Conservation (phyloP, 352 stramenopile species). For the Phytophthora europaea region DNA sequence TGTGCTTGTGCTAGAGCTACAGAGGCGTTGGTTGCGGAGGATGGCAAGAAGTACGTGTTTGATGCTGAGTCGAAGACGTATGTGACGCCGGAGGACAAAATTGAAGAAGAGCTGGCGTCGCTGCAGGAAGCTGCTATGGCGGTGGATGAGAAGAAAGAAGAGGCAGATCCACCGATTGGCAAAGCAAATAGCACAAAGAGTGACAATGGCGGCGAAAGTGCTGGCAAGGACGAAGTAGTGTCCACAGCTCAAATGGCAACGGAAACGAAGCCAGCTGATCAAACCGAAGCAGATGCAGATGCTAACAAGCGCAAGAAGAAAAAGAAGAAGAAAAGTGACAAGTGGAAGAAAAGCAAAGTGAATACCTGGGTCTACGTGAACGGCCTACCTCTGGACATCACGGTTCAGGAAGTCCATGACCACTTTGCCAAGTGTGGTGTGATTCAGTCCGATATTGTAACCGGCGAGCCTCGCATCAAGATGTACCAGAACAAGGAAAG, state of each 20-base stretch:
- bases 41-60: conserved; percentile 79
- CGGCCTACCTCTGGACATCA: conserved; percentile 94
- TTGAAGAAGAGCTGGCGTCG: conserved; percentile 73
- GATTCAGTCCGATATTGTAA: conserved; percentile 95
- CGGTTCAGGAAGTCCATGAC: conserved; percentile 92
- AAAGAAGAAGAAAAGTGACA: conserved; percentile 85
- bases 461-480: conserved; percentile 96
- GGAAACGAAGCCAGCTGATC: conserved; percentile 7
- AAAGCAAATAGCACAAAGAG: conserved; percentile 57
- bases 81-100: conserved; percentile 78
- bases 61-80: conserved; percentile 74
- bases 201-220: conserved; percentile 29
- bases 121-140: conserved; percentile 51
- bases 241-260: not conserved
- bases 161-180: conserved; percentile 10
- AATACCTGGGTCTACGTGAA: conserved; percentile 98
- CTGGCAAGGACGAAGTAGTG: not conserved
- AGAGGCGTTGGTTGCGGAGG: conserved; percentile 66
- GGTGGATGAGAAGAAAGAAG: conserved; percentile 7
- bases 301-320: conserved; percentile 79
- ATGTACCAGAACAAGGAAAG: conserved; percentile 93
- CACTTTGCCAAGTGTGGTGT: conserved; percentile 97
- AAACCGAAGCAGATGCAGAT: conserved; percentile 16
- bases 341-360: conserved; percentile 85
- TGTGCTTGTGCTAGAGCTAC: conserved; percentile 35